Conservation (phyloP, 352 stramenopile genomes). For the Plasmopara halstedii region DNA sequence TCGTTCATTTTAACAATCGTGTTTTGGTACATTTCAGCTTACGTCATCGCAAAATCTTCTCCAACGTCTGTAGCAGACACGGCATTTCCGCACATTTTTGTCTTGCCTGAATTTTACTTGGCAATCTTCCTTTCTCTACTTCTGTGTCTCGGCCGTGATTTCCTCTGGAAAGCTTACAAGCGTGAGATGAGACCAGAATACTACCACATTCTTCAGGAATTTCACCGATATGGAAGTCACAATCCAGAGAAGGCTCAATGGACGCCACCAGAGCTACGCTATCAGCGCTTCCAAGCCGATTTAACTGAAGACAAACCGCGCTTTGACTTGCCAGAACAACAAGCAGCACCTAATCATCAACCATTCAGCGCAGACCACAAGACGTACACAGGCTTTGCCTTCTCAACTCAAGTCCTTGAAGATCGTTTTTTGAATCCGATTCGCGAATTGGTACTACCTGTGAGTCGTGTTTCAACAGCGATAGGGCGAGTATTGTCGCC, state of each 20-base stretch:
- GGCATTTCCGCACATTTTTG: slow-evolving; percentile 74
- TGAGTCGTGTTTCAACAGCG: slow-evolving; percentile 39
- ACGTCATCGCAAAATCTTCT: slow-evolving; percentile 53
- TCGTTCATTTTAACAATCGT: slow-evolving; percentile 52
- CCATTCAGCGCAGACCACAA: slow-evolving; percentile 24
- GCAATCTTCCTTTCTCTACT: slow-evolving; percentile 64
- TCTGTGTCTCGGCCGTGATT: slow-evolving; percentile 68
- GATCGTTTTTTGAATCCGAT: slow-evolving; percentile 77
- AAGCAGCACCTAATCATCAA: slow-evolving; percentile 15
- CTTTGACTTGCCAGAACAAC: slow-evolving; percentile 52
- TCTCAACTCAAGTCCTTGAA: slow-evolving; percentile 71
- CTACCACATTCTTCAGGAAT: slow-evolving; percentile 83
- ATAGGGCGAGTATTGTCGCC: slow-evolving; percentile 33
- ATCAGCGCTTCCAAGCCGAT: slow-evolving; percentile 68
- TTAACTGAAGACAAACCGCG: slow-evolving; percentile 43
- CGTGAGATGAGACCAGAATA: slow-evolving; percentile 78
- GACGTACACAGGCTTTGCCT: slow-evolving; percentile 76
- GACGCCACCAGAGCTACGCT: slow-evolving; percentile 53
- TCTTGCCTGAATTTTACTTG: slow-evolving; percentile 67
- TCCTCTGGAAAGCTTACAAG: slow-evolving; percentile 83
- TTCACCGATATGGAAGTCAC: slow-evolving; percentile 38
- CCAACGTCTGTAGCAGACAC: slow-evolving; percentile 52
- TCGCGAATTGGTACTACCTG: slow-evolving; percentile 60
- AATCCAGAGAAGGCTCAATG: slow-evolving; percentile 42
- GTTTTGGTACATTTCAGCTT: slow-evolving; percentile 70